Conservation (phyloP, 495 filamentous ascomycete genomes). For the Lasiosphaeria miniovina region DNA sequence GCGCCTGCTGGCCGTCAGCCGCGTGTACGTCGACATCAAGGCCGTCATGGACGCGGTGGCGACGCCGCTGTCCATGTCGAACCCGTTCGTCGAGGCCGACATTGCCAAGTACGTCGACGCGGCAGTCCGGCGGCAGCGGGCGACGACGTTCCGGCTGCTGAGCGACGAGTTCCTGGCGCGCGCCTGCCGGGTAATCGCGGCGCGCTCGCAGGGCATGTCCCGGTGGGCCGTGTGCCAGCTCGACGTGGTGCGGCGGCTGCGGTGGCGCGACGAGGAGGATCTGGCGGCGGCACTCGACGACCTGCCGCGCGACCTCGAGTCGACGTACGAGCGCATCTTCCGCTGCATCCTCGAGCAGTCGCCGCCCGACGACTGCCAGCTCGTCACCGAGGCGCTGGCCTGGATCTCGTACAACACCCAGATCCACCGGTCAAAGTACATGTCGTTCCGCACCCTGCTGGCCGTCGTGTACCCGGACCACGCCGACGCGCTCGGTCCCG, state of each 20-base stretch:
- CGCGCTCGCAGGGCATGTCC: too few species aligned
- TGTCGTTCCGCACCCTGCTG: too few species aligned
- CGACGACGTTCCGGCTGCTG: too few species aligned
- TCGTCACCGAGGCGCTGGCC: conserved; percentile 15
- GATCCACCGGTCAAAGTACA: too few species aligned
- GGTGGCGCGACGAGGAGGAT: conserved; percentile 15
- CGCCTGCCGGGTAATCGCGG: too few species aligned
- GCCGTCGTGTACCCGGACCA: too few species aligned
- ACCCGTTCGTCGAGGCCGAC: conserved; percentile 30
- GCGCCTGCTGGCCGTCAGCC: conserved; percentile 40
- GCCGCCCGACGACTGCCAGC: conserved; percentile 12
- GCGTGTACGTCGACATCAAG: conserved; percentile 38
- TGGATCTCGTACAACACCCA: too few species aligned
- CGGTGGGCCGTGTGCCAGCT: conserved; percentile 47
- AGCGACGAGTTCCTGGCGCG: too few species aligned
- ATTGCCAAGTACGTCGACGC: conserved; percentile 31
- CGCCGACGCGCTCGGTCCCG: too few species aligned
- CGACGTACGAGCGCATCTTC: conserved; percentile 41
- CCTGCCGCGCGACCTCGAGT: conserved; percentile 38
- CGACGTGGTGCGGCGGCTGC: conserved; percentile 32
- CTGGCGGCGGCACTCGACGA: conserved; percentile 28
- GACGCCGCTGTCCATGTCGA: conserved; percentile 34
- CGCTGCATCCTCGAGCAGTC: conserved; percentile 16
- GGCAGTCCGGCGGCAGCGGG: conserved; percentile 12
- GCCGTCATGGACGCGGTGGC: conserved; percentile 8